phyloP scores from a whole-genome alignment of 2,329 filamentous ascomycete species.

The Fusarium denticulatum region DNA sequence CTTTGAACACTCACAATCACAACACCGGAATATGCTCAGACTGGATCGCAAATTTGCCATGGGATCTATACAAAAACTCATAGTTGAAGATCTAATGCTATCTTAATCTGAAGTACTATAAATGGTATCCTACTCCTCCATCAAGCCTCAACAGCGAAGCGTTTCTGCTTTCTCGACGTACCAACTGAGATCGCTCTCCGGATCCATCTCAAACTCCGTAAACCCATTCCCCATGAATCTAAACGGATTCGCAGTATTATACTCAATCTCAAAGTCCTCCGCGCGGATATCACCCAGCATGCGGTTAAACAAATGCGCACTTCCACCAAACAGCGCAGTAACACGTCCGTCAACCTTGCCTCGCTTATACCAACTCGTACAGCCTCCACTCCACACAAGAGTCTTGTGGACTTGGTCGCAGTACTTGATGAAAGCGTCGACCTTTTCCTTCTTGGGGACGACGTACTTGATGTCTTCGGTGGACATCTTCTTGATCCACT shows the following conservation, averaged over 20 bases:
- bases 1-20: no score
- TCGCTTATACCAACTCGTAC: slow-evolving; percentile 37
- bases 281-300: slow-evolving; percentile 35
- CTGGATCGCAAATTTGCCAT: accelerated
- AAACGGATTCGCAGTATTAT: slow-evolving; percentile 34
- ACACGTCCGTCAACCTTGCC: slow-evolving; percentile 29
- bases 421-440: slow-evolving; percentile 37
- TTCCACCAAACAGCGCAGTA: slow-evolving; percentile 36
- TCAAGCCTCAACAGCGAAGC: not conserved
- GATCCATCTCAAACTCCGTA: slow-evolving; percentile 38
- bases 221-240: slow-evolving; percentile 38
- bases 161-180: slow-evolving; percentile 38
- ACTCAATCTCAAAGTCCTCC: slow-evolving; percentile 35
- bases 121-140: not conserved
- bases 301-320: slow-evolving; percentile 36
- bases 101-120: not conserved
- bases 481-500: slow-evolving; percentile 39
- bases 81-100: not conserved
- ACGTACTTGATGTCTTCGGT: slow-evolving; percentile 38
- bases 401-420: slow-evolving; percentile 37
- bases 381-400: slow-evolving; percentile 36
- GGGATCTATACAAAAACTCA: not conserved
- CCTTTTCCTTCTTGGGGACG: slow-evolving; percentile 34
- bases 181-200: slow-evolving; percentile 34
- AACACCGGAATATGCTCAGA: accelerated